Evolutionary conservation across 352 stramenopile genomes (phyloP), one percentile per base, ranked within the genome.

Genomic region (Vaucheria bursata): DNA sequence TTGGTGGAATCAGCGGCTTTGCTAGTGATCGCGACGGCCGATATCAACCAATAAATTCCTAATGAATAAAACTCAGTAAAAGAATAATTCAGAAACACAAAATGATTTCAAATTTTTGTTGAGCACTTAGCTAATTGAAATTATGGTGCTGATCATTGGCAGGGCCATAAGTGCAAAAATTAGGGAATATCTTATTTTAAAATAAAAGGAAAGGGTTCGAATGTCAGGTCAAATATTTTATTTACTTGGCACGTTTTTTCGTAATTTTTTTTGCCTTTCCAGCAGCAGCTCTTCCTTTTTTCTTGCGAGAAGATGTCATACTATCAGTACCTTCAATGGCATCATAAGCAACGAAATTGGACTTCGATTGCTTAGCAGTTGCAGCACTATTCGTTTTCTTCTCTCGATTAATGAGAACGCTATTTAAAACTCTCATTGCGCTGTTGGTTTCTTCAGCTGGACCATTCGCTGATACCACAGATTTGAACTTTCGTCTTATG

Each of bases 181-280:
- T 50, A 50, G 39, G 5, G 39, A 12, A 50, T 50, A 50, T 50
- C 5, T 12, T 50, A 50, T 12, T 50, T 12, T 50, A 5, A 50
- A 5, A 50, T 50, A 50, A 12, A 5, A 50, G 5, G 39, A 5
- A 50, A 12, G 39, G 5, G 39, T 50, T 5, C 12, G 39, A 5
- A 12, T 69, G 35, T n/a, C n/a, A n/a, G n/a, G n/a, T n/a, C n/a
- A n/a, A n/a, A n/a, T n/a, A n/a, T n/a, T n/a, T n/a, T 69, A 34
- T 37, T 53, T 80, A 81, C 52, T 79, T 79, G 18, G 71, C 52
- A 40, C 77, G 75, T 6, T 73, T 53, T 64, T 72, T 80, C 18
- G 77, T 82, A n/a, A 82, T 35, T 49, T 82, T 82, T 32, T 81
- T 82, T 3, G 72, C 77, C 25, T 82, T 82, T 0, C 77, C 77